Base-by-base conservation (phyloP, 805 yeast species). In the Kodamaea leandrae region DNA sequence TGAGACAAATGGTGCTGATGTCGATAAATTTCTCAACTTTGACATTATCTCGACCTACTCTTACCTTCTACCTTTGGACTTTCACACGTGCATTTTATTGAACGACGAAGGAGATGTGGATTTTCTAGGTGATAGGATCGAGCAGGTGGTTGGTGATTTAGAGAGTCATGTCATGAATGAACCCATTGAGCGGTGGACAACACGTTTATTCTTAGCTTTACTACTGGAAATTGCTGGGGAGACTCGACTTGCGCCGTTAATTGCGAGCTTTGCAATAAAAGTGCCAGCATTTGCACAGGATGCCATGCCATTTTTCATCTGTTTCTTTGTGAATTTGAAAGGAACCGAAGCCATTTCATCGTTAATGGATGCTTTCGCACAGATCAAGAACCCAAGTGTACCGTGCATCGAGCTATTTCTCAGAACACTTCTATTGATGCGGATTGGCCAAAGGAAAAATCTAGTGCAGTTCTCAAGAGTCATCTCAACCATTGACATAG, bases 391-490 rank as follows among this genome's bases (percentile, higher is more conserved):
- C 3, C 19, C 20, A 4, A 41, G 44, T 19, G 34, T 36, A 4
- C 38, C 42, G 14, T 35, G 46, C 23, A 43, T 49, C 10, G 42
- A 51, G 9, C 47, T 63, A 10, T 47, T 63, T 28, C 42, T 51
- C 7, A 40, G 50, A 5, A 50, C 58, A 4, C 30, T 61, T 1
- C 41, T 75, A 4, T 43, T 62, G 4, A 50, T 77, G 3, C 55
- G 82, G 39, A 51, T 66, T 5, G 79, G 74, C 2, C 60, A 69
- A 0, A 63, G 62, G 36, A 51, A 46, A 37, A 55, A 55, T 2
- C 37, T 50, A 2, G 44, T 49, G 2, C 49, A 43, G 4, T 76
- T 66, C 43, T 42, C 46, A 5, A 45, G 42, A 2, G 53, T 68
- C 3, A 68, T 60, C 39, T 39, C 49, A 8, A 46, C 47, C 0